phyloP scores from a whole-genome alignment of 208 protist species.

The Trypanosoma cruzi region DNA sequence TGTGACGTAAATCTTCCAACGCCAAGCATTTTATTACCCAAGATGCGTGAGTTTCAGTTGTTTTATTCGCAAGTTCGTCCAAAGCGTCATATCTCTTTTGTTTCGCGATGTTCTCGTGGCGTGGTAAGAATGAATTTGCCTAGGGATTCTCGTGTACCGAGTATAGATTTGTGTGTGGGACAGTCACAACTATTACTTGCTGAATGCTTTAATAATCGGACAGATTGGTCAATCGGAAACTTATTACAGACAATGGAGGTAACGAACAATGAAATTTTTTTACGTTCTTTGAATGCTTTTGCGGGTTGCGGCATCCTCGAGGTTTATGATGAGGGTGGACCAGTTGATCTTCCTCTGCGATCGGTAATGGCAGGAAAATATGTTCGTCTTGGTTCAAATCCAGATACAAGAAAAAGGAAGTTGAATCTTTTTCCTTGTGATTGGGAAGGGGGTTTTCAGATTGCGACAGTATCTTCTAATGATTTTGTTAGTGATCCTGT shows the following conservation, averaged over 20 bases:
- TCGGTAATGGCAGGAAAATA: background rate
- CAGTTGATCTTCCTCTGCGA: constrained; percentile 2
- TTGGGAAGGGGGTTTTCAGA: constrained; percentile 7
- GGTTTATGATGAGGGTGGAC: constrained; percentile 2
- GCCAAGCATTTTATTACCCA: constrained; percentile 9
- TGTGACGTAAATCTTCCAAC: background rate
- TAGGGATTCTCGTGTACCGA: constrained; percentile 5
- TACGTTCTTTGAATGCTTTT: constrained; percentile 25
- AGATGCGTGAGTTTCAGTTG: constrained; percentile 13
- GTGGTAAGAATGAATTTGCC: constrained; percentile 21
- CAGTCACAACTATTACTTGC: constrained; percentile 23
- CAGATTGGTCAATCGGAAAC: constrained; percentile 34
- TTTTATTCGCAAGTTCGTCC: constrained; percentile 26
- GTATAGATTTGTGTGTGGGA: constrained; percentile 22
- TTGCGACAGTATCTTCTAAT: background rate
- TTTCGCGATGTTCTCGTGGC: constrained; percentile 21
- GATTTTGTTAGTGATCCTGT: constrained; percentile 16
- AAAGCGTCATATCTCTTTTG: constrained; percentile 22
- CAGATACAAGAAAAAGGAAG: constrained; percentile 18
- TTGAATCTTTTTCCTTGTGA: constrained; percentile 20
- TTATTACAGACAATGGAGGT: constrained; percentile 36
- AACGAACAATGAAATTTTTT: constrained; percentile 4
- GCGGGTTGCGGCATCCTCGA: constrained; percentile 21
- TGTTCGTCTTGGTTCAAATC: constrained; percentile 13
- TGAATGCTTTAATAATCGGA: constrained; percentile 45